Base-by-base conservation (phyloP, 2,329 filamentous ascomycete species). In the Alternaria sp. region DNA sequence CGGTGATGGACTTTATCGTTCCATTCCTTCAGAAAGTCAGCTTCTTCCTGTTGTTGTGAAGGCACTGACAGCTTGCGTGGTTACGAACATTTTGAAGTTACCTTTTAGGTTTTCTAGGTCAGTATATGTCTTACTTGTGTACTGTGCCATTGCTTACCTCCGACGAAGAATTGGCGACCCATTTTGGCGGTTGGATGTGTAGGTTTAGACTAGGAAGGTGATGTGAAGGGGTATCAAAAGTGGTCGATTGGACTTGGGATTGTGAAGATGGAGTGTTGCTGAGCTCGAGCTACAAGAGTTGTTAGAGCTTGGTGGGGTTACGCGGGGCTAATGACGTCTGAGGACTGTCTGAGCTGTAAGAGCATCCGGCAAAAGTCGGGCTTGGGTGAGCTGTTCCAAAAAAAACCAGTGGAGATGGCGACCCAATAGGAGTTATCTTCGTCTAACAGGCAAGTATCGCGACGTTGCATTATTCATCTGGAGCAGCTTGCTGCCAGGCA, bases 121-220 rank as follows among this genome's bases (percentile, higher is more conserved):
- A 17, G 17, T 17, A 17, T 17, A 17, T 17, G 17, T 17, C 17
- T 17, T 17, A 17, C 17, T 17, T 17, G 17, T 17, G 17, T 17
- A 17, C 17, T 17, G 17, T 17, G 17, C 17, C 5, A 21, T 37
- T 37, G 9, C 36, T 37, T 37, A 37, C 93, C 93, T 81, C 93
- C 93, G 80, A 97, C 91, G 81, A 97, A 96, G 86, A 96, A 97
- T 85, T 93, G 90, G 85, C 93, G 93, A 86, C 89, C 86, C 93
- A 96, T 97, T 75, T 77, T 92, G 86, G 82, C 78, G 86, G 82
- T 78, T 63, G 65, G 56, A 21, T 31, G 65, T 14, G 44, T 40
- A 46, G 28, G 39, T 28, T 52, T 56, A 55, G 45, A 31, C 14
- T 56, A 26, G 23, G 44, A 60, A 54, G 57, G 28, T 41, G 40